phyloP scores from a whole-genome alignment of 306 rosid genomes.

The Quercus parvula region DNA sequence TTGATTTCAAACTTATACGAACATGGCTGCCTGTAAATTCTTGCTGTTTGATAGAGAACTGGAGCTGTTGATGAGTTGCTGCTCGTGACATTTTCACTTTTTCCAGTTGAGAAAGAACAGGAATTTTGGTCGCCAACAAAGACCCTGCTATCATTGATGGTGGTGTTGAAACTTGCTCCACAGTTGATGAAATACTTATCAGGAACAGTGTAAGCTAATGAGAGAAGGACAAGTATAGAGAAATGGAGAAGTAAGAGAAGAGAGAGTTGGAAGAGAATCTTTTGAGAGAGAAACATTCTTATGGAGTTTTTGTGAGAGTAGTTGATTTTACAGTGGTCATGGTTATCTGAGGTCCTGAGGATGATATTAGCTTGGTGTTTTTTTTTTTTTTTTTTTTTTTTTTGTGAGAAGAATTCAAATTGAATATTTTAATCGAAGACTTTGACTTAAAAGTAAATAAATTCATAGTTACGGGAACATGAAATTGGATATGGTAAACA shows the following conservation, averaged over 20 bases:
- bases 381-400: no score
- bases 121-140: constrained; percentile 17
- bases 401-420: no score
- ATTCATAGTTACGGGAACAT: no score
- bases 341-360: no score
- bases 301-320: background rate
- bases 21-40: background rate
- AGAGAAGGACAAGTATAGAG: constrained; percentile 26
- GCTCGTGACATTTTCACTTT: background rate
- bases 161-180: constrained; percentile 18
- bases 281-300: background rate
- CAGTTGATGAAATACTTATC: constrained; percentile 39
- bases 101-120: background rate
- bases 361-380: no score
- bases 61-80: background rate
- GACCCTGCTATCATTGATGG: no score
- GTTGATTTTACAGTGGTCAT: no score
- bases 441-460: no score
- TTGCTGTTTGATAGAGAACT: constrained; percentile 31
- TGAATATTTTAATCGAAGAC: no score
- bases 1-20: constrained; percentile 5
- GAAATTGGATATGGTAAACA: no score
- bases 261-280: background rate
- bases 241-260: background rate
- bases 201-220: constrained; percentile 8